Conservation (phyloP, 805 yeast species). For the Nakazawaea wyomingensis region DNA sequence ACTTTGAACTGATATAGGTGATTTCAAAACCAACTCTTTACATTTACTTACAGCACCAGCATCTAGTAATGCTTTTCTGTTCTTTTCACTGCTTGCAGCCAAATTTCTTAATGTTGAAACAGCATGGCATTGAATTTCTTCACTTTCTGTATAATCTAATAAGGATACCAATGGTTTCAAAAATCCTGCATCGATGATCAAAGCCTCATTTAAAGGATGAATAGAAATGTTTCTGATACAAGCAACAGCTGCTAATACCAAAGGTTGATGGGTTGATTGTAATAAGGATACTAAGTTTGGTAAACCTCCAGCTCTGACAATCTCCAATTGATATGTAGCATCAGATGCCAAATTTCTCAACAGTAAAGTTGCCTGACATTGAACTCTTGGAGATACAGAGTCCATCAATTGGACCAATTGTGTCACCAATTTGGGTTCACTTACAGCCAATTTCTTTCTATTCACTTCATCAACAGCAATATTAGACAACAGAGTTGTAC, state of each 20-base stretch:
- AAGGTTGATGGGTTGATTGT: slow-evolving; percentile 85
- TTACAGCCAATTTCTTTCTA: slow-evolving; percentile 79
- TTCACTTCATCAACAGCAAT: slow-evolving; percentile 95
- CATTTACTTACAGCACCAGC: slow-evolving; percentile 96
- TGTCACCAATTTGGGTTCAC: slow-evolving; percentile 87
- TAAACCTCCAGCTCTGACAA: slow-evolving; percentile 92
- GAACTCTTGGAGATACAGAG: slow-evolving; percentile 88
- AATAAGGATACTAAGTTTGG: slow-evolving; percentile 88
- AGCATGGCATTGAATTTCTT: slow-evolving; percentile 97
- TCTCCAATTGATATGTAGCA: slow-evolving; percentile 91
- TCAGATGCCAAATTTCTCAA: slow-evolving; percentile 94
- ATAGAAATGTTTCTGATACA: slow-evolving; percentile 96
- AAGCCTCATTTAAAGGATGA: slow-evolving; percentile 92
- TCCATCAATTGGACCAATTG: slow-evolving; percentile 90
- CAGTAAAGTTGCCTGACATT: slow-evolving; percentile 97
- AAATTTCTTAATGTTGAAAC: slow-evolving; percentile 92
- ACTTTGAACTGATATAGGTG: slow-evolving; percentile 90
- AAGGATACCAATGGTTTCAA: slow-evolving; percentile 83
- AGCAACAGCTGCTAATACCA: slow-evolving; percentile 95
- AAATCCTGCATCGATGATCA: slow-evolving; percentile 96
- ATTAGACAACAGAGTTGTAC: slow-evolving; percentile 95
- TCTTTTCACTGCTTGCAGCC: slow-evolving; percentile 93
- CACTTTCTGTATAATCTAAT: slow-evolving; percentile 79
- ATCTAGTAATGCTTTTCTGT: slow-evolving; percentile 84
- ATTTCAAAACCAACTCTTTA: slow-evolving; percentile 74